Conservation (phyloP, 2,329 filamentous ascomycete genomes). For the Botrytis deweyae region DNA sequence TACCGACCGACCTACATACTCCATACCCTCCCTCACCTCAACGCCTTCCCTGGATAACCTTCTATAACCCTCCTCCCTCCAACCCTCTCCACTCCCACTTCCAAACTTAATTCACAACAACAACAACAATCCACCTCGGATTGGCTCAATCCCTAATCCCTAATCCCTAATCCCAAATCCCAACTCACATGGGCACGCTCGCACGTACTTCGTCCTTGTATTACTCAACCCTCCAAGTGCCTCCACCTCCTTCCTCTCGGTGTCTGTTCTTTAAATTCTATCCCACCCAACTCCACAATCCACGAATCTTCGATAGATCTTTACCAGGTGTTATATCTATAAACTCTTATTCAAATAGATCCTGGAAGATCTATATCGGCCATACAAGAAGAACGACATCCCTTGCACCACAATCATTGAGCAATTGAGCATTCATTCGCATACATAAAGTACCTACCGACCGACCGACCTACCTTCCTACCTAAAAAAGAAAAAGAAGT, state of each 20-base stretch:
- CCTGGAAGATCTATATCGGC: constrained; percentile 19
- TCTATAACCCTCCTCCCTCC: neutral
- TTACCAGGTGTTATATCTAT: neutral
- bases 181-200: neutral
- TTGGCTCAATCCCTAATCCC: neutral
- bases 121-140: neutral
- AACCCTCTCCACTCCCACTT: neutral
- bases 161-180: neutral
- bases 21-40: neutral
- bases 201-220: constrained; percentile 6
- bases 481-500: neutral
- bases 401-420: constrained; percentile 9
- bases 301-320: constrained; percentile 6
- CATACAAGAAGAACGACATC: neutral
- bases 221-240: neutral
- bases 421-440: constrained; percentile 19
- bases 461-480: neutral
- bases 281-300: neutral
- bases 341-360: constrained; percentile 13
- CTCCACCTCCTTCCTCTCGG: neutral
- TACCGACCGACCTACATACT: neutral
- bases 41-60: neutral
- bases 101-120: neutral
- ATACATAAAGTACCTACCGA: neutral
- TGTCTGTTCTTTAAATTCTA: constrained; percentile 1